Evolutionary conservation across 2,329 filamentous ascomycete genomes (phyloP).

Genomic region (Chaetomiaceae sp.): DNA sequence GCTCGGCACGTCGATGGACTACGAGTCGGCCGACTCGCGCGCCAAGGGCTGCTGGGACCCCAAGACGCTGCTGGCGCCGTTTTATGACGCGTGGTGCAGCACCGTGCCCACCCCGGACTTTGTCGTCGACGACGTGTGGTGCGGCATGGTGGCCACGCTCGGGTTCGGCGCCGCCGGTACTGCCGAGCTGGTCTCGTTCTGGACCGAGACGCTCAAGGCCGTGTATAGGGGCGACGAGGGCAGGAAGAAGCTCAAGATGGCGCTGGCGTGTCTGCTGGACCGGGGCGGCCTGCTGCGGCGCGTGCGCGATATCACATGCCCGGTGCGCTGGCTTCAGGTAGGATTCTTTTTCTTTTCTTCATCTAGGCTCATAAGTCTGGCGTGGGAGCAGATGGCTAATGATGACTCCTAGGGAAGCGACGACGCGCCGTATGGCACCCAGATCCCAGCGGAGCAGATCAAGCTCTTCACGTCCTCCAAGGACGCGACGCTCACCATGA

Average conservation of each 20-base stretch:
- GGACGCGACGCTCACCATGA: conserved; percentile 39
- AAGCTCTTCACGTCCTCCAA: conserved; percentile 44
- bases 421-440: conserved; percentile 40
- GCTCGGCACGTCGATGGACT: conserved; percentile 50
- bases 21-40: conserved; percentile 43
- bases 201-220: conserved; percentile 41
- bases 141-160: conserved; percentile 40
- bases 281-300: conserved; percentile 45
- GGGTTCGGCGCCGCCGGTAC: conserved; percentile 42
- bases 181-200: conserved; percentile 38
- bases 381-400: conserved; percentile 14
- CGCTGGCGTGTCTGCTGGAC: conserved; percentile 40
- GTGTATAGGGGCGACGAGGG: conserved; percentile 48
- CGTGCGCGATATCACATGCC: conserved; percentile 44
- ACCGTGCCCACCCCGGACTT: conserved; percentile 41
- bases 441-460: conserved; percentile 43
- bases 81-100: conserved; percentile 40
- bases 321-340: conserved; percentile 50
- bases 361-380: no score
- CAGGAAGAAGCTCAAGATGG: conserved; percentile 43
- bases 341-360: neutral
- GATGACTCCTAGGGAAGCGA: conserved; percentile 38
- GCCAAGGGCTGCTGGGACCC: conserved; percentile 48
- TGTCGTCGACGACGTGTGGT: conserved; percentile 42
- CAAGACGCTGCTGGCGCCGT: conserved; percentile 37